Base-by-base conservation (phyloP, 768 basidiomycete genomes). In the Russula foetens region DNA sequence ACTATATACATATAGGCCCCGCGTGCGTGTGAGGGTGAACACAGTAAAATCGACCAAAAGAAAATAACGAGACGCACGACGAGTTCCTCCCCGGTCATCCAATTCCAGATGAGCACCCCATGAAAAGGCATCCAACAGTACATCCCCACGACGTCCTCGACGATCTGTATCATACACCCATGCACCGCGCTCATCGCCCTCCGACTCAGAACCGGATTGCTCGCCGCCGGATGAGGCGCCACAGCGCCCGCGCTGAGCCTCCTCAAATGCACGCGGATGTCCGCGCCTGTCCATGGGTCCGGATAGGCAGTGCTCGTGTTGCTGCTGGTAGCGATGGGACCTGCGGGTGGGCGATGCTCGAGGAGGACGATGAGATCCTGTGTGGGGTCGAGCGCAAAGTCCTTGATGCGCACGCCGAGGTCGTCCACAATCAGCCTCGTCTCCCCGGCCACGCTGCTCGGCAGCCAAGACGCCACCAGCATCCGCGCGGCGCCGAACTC, bases 371-470 rank as follows among this genome's bases (percentile, higher is more conserved):
- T 71, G 48, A 86, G 66, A 63, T 86, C 83, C 68, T 86, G 85
- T 5, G 81, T 77, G 0, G 85, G 83, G 64, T 86, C 84, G n/a
- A 85, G 79, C 0, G 81, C 83, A 60, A 85, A 83, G 66, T 85
- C 84, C 46, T 80, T 74, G 41, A 76, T 73, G 9, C 69, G 59
- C 8, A 82, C 47, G 1, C 74, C 76, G 0, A 84, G 45, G 29
- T 81, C 73, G 1, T 71, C 68, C 19, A 68, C 62, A 1, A 72
- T 63, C 35, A 73, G 61, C 23, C 49, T 63, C 8, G 9, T 63
- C 21, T 23, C 70, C 28, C 31, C 62, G 8, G 47, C 29, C 0
- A 44, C 11, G n/a, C 46, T 41, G n/a, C 65, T 58, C 2, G 72
- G 73, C 1, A 74, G 59, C 65, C 68, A 66, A 19, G 68, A 67